phyloP scores from a whole-genome alignment of 2,329 filamentous ascomycete species.

The Fusarium sp. region DNA sequence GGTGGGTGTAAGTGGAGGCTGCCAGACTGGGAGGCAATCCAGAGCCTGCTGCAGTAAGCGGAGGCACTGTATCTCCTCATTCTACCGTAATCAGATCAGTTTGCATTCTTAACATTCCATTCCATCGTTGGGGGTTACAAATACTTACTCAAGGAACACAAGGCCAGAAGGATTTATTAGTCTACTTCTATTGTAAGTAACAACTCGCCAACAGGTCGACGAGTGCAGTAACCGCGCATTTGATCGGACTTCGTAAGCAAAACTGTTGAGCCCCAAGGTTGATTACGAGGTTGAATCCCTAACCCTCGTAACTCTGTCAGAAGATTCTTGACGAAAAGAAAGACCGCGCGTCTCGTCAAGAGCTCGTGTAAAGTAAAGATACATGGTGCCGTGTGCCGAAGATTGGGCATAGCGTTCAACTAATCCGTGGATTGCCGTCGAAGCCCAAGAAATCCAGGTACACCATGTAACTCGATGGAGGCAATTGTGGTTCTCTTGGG shows the following conservation, averaged over 20 bases:
- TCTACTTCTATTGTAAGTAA: background rate
- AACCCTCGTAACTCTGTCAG: background rate
- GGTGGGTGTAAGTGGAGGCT: slow-evolving; percentile 8
- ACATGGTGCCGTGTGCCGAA: slow-evolving; percentile 15
- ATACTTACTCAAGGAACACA: background rate
- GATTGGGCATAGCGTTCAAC: background rate
- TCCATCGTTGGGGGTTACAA: background rate
- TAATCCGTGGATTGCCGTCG: background rate
- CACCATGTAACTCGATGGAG: slow-evolving; percentile 13
- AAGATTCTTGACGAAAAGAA: background rate
- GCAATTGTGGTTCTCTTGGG: slow-evolving; percentile 11
- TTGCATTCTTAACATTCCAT: background rate
- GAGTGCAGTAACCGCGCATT: background rate
- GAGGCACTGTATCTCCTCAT: background rate
- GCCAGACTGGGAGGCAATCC: background rate
- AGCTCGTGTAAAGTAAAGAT: background rate
- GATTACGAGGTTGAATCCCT: background rate
- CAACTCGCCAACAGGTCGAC: background rate
- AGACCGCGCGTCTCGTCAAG: slow-evolving; percentile 9
- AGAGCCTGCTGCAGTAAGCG: background rate
- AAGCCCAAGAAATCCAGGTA: slow-evolving; percentile 7
- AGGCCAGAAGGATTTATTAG: background rate
- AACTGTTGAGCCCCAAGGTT: background rate
- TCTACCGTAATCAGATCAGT: background rate
- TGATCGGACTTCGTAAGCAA: background rate